Evolutionary conservation across 345 rosid genomes (phyloP), one percentile per base, ranked within the genome.

Genomic region (Stellera chamaejasme): DNA sequence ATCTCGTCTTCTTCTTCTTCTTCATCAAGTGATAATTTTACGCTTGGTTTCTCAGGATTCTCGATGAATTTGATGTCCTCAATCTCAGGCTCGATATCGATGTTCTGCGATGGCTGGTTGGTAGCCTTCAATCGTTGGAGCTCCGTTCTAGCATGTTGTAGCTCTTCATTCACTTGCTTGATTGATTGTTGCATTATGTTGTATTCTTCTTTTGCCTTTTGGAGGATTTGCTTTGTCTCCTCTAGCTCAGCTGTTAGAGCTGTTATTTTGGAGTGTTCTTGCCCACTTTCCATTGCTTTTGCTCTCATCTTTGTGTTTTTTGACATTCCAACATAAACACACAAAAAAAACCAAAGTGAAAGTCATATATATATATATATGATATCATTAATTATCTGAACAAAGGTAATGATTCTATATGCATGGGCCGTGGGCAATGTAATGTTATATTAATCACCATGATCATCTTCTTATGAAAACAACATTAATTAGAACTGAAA

Each of bases 241-340:
- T 75, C 80, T 7, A 87, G 87, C 77, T 87, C 88, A 2, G 65
- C 61, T 59, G 53, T 72, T 13, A 78, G 43, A 25, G 70, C 63
- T 49, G 58, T 66, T 13, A 71, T 39, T 66, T 51, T 66, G 14
- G 82, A 66, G 7, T 56, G 73, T n/a, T 43, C 64, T 11, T 55
- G 61, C 23, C 43, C 49, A 10, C 36, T 74, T 56, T 61, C 66
- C 28, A 28, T 52, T 27, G 56, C 67, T 69, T 50, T 62, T 10
- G 58, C 60, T 19, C 59, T 49, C 59, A 77, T 65, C 78, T 77
- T 32, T 32, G 4, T 3, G 8, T 32, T 1, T 32, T 32, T 32
- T 32, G 5, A 1, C 39, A 32, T 4, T 4, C 5, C 1, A 32
- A 32, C 8, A 32, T 32, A 32, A 32, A 32, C 0, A 19, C 23